Percentiles rank a stretch among this genome's conserved stretches.
Conservation (phyloP, 1,284 basidiomycete genomes). For the Austroboletus novae-zelandiae region DNA sequence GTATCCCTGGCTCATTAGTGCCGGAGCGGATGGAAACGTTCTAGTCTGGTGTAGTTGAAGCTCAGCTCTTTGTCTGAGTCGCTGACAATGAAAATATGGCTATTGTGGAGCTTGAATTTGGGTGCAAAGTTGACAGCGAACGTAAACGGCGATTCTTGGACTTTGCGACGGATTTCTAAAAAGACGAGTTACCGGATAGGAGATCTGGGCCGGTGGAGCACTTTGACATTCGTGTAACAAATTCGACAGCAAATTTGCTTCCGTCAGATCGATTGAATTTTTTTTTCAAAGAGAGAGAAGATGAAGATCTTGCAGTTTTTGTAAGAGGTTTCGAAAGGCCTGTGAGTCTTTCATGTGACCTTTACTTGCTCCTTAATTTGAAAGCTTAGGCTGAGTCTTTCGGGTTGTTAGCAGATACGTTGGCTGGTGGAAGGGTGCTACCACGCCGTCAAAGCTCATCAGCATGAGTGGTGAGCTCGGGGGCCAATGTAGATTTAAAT, state of each 20-base stretch:
- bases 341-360: neutral
- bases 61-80: conserved; percentile 28
- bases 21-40: conserved; percentile 90
- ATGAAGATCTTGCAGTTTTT: too few species aligned
- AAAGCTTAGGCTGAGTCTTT: neutral
- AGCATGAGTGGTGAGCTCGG: conserved; percentile 3
- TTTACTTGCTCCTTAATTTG: neutral
- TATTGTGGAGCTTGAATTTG: conserved; percentile 29
- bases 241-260: too few species aligned
- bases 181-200: too few species aligned
- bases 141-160: conserved; percentile 11
- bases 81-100: conserved; percentile 23
- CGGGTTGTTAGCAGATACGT: neutral
- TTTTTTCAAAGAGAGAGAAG: too few species aligned
- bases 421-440: neutral
- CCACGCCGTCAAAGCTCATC: neutral
- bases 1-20: conserved; percentile 92
- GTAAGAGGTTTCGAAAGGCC: too few species aligned
- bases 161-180: neutral
- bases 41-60: conserved; percentile 81
- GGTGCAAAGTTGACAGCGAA: conserved; percentile 5
- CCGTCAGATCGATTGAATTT: too few species aligned
- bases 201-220: too few species aligned
- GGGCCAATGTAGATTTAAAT: conserved; percentile 5
- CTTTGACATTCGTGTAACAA: too few species aligned